phyloP scores from a whole-genome alignment of 2,329 filamentous ascomycete species.

The Ophiocordyceps camponoti-floridani region DNA sequence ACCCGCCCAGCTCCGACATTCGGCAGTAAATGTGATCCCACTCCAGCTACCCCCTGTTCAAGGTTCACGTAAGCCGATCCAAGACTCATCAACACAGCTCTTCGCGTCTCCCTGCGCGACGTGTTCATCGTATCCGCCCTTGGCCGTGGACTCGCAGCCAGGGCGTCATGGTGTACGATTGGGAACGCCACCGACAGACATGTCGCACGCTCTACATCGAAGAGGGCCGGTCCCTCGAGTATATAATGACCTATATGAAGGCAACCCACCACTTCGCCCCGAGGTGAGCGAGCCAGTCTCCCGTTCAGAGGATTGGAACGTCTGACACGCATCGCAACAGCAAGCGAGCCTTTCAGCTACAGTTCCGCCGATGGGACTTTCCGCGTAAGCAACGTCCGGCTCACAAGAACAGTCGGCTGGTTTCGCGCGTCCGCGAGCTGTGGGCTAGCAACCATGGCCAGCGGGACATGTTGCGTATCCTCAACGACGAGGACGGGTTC shows the following conservation, averaged over 20 bases:
- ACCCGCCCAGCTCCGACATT: too few species aligned
- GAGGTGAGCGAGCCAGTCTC: conserved; percentile 35
- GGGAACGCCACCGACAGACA: conserved; percentile 23
- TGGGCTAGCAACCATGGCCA: conserved; percentile 61
- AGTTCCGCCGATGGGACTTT: conserved; percentile 66
- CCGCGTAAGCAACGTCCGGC: conserved; percentile 56
- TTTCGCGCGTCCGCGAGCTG: conserved; percentile 53
- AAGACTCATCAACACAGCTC: too few species aligned
- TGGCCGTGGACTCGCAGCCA: too few species aligned
- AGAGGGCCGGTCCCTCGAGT: conserved; percentile 53
- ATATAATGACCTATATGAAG: conserved; percentile 58
- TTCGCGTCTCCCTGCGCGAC: too few species aligned
- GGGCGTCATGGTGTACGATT: conserved; percentile 25
- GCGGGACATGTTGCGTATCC: conserved; percentile 52
- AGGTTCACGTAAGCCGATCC: too few species aligned
- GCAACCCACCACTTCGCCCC: conserved; percentile 48
- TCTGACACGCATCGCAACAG: conserved; percentile 18
- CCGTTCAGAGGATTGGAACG: too few species aligned
- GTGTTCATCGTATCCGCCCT: too few species aligned
- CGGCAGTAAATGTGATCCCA: too few species aligned
- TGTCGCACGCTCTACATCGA: conserved; percentile 52
- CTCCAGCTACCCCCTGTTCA: too few species aligned
- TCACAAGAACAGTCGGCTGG: conserved; percentile 49
- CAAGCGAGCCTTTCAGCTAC: conserved; percentile 58
- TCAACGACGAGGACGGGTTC: conserved; percentile 54